Evolutionary conservation across 768 basidiomycete genomes (phyloP).

Genomic region (Rhizopogon vinicolor): DNA sequence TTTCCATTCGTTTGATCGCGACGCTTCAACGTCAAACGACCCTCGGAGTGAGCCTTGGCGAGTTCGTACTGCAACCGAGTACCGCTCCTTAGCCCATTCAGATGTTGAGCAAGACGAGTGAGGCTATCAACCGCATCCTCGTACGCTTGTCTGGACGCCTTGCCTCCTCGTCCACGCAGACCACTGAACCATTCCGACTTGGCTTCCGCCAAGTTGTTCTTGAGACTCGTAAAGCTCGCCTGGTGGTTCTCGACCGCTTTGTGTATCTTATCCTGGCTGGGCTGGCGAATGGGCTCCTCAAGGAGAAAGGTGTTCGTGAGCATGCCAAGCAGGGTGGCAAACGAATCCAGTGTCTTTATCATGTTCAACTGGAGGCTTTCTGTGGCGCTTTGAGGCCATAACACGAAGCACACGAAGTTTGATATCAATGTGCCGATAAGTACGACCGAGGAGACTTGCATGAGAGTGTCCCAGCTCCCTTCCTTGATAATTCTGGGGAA

Average conservation of each 20-base stretch:
- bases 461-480: constrained; percentile 71
- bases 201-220: constrained; percentile 82
- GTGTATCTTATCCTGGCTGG: constrained; percentile 61
- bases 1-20: constrained; percentile 14
- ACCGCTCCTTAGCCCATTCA: constrained; percentile 84
- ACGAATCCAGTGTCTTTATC: constrained; percentile 82
- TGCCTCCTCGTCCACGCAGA: constrained; percentile 18
- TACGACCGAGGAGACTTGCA: constrained; percentile 75
- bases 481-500: constrained; percentile 73
- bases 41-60: constrained; percentile 51
- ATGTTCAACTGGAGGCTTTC: constrained; percentile 80
- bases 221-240: constrained; percentile 83
- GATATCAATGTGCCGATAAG: constrained; percentile 71
- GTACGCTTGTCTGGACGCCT: constrained; percentile 53
- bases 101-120: constrained; percentile 88
- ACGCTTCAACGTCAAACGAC: constrained; percentile 33
- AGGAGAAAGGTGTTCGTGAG: constrained; percentile 84
- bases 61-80: constrained; percentile 82
- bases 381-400: constrained; percentile 88
- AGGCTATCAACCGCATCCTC: constrained; percentile 85
- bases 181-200: constrained; percentile 70
- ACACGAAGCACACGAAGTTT: constrained; percentile 75
- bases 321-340: constrained; percentile 78
- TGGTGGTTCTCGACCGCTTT: constrained; percentile 84
- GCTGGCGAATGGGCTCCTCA: constrained; percentile 56